phyloP scores from a whole-genome alignment of 169 alveolate genomes.

The Eimeria brunetti region DNA sequence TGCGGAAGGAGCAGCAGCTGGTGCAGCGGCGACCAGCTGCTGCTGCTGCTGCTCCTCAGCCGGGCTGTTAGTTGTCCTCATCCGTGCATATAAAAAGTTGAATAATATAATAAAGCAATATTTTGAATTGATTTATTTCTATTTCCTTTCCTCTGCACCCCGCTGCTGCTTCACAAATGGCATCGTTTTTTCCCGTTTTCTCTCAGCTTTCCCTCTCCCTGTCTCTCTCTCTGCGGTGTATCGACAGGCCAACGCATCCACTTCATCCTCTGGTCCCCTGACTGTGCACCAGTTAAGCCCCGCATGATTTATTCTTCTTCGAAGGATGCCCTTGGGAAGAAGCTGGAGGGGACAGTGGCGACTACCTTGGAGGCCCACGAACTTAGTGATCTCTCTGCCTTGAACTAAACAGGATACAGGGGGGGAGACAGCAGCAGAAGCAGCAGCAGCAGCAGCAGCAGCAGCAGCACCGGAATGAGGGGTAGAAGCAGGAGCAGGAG shows the following conservation, averaged over 20 bases:
- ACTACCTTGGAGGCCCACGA: constrained; percentile 86
- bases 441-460: not conserved
- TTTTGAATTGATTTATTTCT: too few species aligned
- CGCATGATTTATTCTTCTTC: constrained; percentile 87
- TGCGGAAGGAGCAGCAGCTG: too few species aligned
- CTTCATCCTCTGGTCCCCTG: constrained; percentile 86
- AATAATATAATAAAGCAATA: too few species aligned
- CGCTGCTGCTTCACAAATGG: too few species aligned
- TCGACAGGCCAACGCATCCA: constrained; percentile 76
- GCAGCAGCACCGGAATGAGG: too few species aligned
- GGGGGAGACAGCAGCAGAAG: not conserved
- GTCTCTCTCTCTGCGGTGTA: not conserved
- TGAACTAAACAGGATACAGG: too few species aligned
- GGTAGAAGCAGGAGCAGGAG: too few species aligned
- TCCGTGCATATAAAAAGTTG: too few species aligned
- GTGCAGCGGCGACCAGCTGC: too few species aligned
- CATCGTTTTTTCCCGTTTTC: not conserved
- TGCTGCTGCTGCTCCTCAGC: too few species aligned
- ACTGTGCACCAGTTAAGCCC: constrained; percentile 85
- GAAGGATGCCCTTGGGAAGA: constrained; percentile 85
- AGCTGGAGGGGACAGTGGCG: constrained; percentile 85
- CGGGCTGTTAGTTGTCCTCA: too few species aligned
- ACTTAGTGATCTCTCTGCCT: constrained; percentile 78
- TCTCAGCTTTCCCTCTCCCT: not conserved
- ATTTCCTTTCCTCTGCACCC: too few species aligned